Evolutionary conservation across 1,284 basidiomycete genomes (phyloP).

Genomic region (Inonotus obliquus): DNA sequence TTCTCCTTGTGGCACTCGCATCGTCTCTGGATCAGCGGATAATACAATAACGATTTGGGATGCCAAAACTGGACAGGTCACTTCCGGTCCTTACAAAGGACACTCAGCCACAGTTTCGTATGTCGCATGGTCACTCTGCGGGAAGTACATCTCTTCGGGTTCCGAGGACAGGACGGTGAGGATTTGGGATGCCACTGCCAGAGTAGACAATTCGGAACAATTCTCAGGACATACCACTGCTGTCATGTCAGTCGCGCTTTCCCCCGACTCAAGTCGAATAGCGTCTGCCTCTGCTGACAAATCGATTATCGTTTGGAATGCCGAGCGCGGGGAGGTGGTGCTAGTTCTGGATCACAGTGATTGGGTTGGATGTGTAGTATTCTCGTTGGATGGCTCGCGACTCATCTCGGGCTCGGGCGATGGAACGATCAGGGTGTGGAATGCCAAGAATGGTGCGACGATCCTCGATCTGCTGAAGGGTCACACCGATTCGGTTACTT

Average conservation of each 20-base stretch:
- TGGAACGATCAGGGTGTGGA: constrained; percentile 3
- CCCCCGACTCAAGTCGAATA: background rate
- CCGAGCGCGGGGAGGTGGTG: background rate
- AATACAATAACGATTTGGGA: background rate
- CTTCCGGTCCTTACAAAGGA: background rate
- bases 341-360: background rate
- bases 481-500: background rate
- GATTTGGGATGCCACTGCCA: constrained; percentile 1
- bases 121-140: constrained; percentile 4
- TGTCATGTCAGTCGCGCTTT: constrained; percentile 2
- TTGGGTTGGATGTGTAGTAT: background rate
- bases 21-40: constrained; percentile 8
- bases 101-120: background rate
- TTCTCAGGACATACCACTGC: background rate
- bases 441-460: background rate
- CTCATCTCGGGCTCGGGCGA: constrained; percentile 16
- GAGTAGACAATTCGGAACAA: background rate
- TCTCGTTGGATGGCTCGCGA: constrained; percentile 13
- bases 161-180: constrained; percentile 2
- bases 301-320: constrained; percentile 18
- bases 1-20: constrained; percentile 9
- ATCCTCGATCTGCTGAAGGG: constrained; percentile 26
- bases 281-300: constrained; percentile 14
- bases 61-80: background rate
- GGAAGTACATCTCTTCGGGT: background rate